Conservation (phyloP, 225 moss, liverwort and hornwort species). For the Pleurozium schreberi region DNA sequence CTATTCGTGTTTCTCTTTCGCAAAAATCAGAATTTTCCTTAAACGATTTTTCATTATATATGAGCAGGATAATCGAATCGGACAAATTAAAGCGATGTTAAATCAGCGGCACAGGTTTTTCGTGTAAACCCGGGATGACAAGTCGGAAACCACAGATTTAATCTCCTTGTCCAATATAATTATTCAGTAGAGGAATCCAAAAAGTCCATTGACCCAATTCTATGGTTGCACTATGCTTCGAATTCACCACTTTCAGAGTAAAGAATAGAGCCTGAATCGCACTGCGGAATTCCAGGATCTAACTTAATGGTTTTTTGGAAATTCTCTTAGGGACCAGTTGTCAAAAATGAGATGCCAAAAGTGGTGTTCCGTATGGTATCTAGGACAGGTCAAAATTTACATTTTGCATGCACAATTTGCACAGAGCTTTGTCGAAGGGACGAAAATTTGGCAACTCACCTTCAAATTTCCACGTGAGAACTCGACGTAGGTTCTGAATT, state of each 20-base stretch:
- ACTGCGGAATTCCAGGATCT: background rate
- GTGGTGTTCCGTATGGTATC: background rate
- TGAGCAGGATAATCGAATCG: background rate
- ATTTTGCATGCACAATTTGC: background rate
- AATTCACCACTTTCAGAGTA: no score
- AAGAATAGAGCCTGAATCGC: background rate
- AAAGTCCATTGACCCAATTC: no score
- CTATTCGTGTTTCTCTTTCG: background rate
- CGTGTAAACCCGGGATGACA: background rate
- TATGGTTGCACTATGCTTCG: background rate
- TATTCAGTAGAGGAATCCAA: background rate
- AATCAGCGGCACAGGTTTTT: background rate
- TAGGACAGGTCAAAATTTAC: background rate
- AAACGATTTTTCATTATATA: background rate
- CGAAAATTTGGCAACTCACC: background rate
- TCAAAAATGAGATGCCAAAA: background rate
- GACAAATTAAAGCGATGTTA: background rate
- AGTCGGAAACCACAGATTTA: no score
- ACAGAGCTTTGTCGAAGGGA: no score
- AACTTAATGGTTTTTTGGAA: no score
- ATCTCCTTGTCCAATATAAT: background rate
- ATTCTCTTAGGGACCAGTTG: background rate
- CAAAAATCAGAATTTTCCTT: background rate
- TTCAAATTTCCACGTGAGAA: constrained; percentile 10
- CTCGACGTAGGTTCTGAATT: background rate